Percentiles rank a stretch among this genome's conserved stretches.
Evolutionary conservation across 352 stramenopile species (phyloP).

Genomic region (Phytophthora quininea): DNA sequence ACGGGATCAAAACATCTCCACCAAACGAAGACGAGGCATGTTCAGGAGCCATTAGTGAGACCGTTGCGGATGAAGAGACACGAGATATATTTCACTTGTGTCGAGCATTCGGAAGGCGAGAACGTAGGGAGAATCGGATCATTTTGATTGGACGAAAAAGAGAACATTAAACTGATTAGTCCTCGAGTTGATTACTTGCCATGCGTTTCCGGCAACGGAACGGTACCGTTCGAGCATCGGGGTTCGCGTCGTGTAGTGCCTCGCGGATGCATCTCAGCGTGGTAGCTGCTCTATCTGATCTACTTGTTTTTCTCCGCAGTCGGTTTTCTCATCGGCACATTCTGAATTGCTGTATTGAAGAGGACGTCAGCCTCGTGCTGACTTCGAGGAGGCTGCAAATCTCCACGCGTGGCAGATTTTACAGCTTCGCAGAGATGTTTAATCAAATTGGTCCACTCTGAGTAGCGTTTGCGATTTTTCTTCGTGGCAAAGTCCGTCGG

Average conservation of each 20-base stretch:
- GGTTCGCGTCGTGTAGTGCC: too few relatives aligned
- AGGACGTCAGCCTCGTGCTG: neutral
- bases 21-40: neutral
- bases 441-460: slow-evolving; percentile 8
- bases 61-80: too few relatives aligned
- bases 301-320: neutral
- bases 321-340: neutral
- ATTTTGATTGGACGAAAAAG: neutral
- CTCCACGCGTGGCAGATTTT: neutral
- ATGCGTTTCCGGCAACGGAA: too few relatives aligned
- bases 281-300: neutral
- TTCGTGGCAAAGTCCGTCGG: slow-evolving; percentile 6
- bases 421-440: slow-evolving; percentile 1
- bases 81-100: too few relatives aligned
- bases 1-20: slow-evolving; percentile 3
- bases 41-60: neutral
- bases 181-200: neutral
- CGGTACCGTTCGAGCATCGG: too few relatives aligned
- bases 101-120: neutral
- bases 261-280: neutral
- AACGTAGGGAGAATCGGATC: neutral
- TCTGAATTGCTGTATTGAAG: neutral
- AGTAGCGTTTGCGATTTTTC: slow-evolving; percentile 11
- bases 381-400: neutral
- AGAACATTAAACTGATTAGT: neutral